Base-by-base conservation (phyloP, 73 alveolate genomes). In the Paramecium sexaurelia region DNA sequence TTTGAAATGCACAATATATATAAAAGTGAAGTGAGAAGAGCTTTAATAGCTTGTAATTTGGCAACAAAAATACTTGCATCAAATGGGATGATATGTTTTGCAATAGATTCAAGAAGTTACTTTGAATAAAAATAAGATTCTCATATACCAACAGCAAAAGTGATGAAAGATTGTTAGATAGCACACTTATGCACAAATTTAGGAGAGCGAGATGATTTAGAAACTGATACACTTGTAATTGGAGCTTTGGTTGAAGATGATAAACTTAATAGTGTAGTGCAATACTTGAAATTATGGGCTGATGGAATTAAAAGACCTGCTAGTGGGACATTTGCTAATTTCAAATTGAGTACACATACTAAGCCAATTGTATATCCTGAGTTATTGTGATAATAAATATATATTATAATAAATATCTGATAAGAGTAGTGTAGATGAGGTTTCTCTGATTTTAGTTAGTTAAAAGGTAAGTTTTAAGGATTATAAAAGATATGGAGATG, bases 221-320 rank as follows among this genome's bases (percentile, higher is more conserved):
- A 78, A 26, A 78, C 68, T 19, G 90, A 78, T 43, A 22, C 68
- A 17, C 47, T 78, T 19, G 55, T 78, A 4, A n/a, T 78, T 11
- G 57, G 66, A 11, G 73, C 73, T 3, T 78, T 78, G 36, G n/a
- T 78, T 40, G 71, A 39, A 13, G 55, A 41, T 5, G 43, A 41
- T 37, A 43, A 45, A 41, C 27, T 37, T 1, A 0, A n/a, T 40
- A 47, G 41, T 17, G 24, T 45, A n/a, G 51, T 78, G 3, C 22
- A 78, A 43, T 78, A 78, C 27, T 0, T 78, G 10, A 78, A 78
- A 78, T 40, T 41, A 22, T 78, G 90, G 90, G 68, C 75, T 40
- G 90, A 78, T 78, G 90, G 90, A 22, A 45, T 78, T 7, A 78
- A 78, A 36, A 78, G 90, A 40, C 90, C 90, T 10, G 68, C 90